Evolutionary conservation across 2,329 filamentous ascomycete genomes (phyloP).

Genomic region (Claviceps sp.): DNA sequence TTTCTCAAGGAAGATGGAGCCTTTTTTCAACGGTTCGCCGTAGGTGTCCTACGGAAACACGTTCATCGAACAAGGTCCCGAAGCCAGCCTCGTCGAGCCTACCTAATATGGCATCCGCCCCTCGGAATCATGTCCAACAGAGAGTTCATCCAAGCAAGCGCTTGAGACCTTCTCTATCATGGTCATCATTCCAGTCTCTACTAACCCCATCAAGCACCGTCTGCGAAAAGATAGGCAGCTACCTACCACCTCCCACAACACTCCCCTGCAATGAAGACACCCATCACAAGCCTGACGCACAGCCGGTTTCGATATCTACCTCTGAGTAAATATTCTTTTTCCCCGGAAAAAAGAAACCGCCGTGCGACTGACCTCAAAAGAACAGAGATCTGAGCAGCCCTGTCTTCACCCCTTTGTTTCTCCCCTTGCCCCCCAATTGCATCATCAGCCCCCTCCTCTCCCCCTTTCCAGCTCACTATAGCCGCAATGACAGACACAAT

Average conservation of each 20-base stretch:
- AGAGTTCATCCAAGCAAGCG: not conserved
- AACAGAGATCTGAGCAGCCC: constrained; percentile 38
- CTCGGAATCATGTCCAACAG: not conserved
- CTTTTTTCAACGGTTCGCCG: not conserved
- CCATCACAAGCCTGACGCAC: constrained; percentile 1
- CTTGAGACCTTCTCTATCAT: not conserved
- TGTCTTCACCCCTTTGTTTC: not conserved
- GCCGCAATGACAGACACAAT: constrained; percentile 24
- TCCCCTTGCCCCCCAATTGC: not conserved
- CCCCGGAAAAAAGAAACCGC: not conserved
- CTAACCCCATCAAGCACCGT: not conserved
- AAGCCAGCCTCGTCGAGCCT: not conserved
- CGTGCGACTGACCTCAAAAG: constrained; percentile 17
- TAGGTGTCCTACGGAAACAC: too few relatives aligned
- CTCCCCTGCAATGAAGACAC: constrained; percentile 4
- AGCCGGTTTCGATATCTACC: not conserved
- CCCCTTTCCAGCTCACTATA: constrained; percentile 3
- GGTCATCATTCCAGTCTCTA: not conserved
- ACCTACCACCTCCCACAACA: too few relatives aligned
- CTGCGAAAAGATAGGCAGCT: not conserved
- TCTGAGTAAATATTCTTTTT: not conserved
- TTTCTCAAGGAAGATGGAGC: not conserved
- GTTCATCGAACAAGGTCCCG: not conserved
- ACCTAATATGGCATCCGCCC: not conserved
- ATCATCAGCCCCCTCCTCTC: not conserved